Conservation (phyloP, 129 eudicot genomes). For the Centaurea solstitialis region DNA sequence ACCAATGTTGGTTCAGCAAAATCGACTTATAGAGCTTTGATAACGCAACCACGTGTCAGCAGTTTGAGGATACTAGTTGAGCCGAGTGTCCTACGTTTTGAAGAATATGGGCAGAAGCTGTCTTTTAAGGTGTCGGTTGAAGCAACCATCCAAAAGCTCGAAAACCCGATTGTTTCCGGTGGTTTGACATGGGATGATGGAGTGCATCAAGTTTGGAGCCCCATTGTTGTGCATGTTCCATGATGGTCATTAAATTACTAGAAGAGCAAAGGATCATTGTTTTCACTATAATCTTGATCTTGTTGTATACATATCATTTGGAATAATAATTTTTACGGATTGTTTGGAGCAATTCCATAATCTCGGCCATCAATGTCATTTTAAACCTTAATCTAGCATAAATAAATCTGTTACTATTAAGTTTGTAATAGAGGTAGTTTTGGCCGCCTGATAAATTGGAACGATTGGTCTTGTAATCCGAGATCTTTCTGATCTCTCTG, state of each 20-base stretch:
- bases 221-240: conserved; percentile 31
- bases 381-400: no score
- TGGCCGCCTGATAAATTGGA: no score
- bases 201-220: conserved; percentile 34
- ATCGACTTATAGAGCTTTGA: conserved; percentile 3
- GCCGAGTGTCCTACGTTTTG: conserved; percentile 20
- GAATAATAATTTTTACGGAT: background rate
- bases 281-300: background rate
- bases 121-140: conserved; percentile 4
- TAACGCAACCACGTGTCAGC: background rate
- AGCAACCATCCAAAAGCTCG: background rate
- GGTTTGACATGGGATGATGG: conserved; percentile 29
- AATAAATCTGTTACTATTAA: no score
- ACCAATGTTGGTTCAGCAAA: conserved; percentile 25
- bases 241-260: background rate
- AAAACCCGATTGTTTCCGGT: conserved; percentile 13
- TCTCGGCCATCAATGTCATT: background rate
- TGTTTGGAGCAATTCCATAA: background rate
- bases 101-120: conserved; percentile 16
- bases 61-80: background rate
- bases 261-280: background rate
- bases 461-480: no score
- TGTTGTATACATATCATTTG: background rate
- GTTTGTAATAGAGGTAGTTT: no score
- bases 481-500: no score